Evolutionary conservation across 768 basidiomycete species (phyloP), one percentile per base, ranked within the genome.

Genomic region (Phaffia australis): DNA sequence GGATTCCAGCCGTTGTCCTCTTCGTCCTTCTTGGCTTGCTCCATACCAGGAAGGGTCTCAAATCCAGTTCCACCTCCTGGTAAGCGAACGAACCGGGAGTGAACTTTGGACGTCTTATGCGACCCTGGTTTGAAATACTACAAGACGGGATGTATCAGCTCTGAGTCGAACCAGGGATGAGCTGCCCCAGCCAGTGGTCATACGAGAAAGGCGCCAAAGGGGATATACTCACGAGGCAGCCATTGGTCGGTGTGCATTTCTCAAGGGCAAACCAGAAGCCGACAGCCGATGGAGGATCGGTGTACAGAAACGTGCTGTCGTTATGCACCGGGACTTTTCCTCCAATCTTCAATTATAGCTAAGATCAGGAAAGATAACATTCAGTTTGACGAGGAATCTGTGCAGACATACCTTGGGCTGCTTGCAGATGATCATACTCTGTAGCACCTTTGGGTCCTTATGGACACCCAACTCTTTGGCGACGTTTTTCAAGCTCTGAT

Each of bases 251-350:
- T 6, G 91, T 92, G 75, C 92, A 95, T 66, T 83, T 81, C 75
- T 98, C 94, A 48, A 99, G 79, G 0, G 94, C 89, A 66, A 98
- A 88, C 95, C 95, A 99, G 74, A 93, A 89, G 1, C 95, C 95
- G 25, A 98, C 82, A 0, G 95, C 95, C 11, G 84, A 85, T 0
- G 88, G 88, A 15, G 95, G 95, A 50, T 87, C 80, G 11, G 93
- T 95, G 77, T 94, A 97, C 84, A 98, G 74, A 52, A 77, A 80
- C 0, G 76, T 62, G 21, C 90, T 94, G 75, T 99, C 95, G 72
- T 89, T 92, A 73, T 99, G 95, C 70, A 87, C 85, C 1, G 85
- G 85, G 8, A 98, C 95, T 89, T 60, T 5, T 55, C 60, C 30
- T 6, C 61, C 65, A 23, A 59, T 18, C 19, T 19, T 1, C 21